These are phyloP conservation scores for Clavaria fumosa DNA, from an alignment of 768 basidiomycete genomes.

Conservation along the genomic window DNA sequence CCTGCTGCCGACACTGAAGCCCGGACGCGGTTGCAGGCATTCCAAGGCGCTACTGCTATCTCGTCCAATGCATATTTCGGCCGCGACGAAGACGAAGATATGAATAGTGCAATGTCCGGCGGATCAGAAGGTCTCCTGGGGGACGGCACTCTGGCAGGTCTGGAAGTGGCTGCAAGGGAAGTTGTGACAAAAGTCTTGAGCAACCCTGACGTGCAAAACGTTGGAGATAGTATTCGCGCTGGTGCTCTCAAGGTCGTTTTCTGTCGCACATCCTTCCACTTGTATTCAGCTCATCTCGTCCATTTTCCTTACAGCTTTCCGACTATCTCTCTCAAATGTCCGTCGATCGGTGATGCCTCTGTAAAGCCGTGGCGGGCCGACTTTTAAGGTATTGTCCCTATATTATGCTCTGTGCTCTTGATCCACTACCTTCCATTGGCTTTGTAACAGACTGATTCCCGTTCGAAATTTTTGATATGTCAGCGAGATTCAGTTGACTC, in stretches of 20 bases:
- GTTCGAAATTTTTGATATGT: no score
- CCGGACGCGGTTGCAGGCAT: slow-evolving; percentile 62
- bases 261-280: slow-evolving; percentile 2
- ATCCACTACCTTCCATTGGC: no score
- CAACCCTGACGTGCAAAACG: slow-evolving; percentile 80
- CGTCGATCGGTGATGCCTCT: slow-evolving; percentile 12
- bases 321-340: slow-evolving; percentile 62
- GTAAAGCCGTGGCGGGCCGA: neutral
- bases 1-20: slow-evolving; percentile 56
- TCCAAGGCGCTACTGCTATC: slow-evolving; percentile 86
- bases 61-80: slow-evolving; percentile 97
- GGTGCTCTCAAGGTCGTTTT: slow-evolving; percentile 67
- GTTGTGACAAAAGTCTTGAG: slow-evolving; percentile 57
- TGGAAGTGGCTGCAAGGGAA: slow-evolving; percentile 56
- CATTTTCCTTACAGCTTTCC: slow-evolving; percentile 26
- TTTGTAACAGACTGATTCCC: no score
- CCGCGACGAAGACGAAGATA: slow-evolving; percentile 58
- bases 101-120: slow-evolving; percentile 21
- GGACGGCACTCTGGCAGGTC: slow-evolving; percentile 43
- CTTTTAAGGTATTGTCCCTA: no score
- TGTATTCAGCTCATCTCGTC: slow-evolving; percentile 6
- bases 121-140: slow-evolving; percentile 21
- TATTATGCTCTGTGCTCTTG: no score
- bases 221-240: slow-evolving; percentile 59
- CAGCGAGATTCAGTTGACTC: no score